Percentiles rank a stretch among this genome's conserved stretches.
These are phyloP conservation scores for Rhodotorula babjevae DNA, from an alignment of 768 basidiomycete genomes.

Conservation along the genomic window DNA sequence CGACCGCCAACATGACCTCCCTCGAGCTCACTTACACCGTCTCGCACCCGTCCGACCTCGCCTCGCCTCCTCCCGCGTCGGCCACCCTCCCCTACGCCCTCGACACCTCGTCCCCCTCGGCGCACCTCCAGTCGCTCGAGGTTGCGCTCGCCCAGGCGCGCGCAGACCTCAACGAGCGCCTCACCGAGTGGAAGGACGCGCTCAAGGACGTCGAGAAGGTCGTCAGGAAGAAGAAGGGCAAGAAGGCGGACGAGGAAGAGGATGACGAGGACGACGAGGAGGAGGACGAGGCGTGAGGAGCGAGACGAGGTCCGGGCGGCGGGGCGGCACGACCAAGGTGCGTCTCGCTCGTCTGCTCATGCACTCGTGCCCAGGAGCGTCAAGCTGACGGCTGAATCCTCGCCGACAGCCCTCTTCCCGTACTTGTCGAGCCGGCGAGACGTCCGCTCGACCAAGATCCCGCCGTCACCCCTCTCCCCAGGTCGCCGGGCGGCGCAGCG, in stretches of 20 bases:
- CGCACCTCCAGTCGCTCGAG: conserved; percentile 32
- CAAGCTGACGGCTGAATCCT: too few relatives aligned
- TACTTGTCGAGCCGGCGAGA: too few relatives aligned
- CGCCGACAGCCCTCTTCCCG: too few relatives aligned
- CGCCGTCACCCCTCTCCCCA: too few relatives aligned
- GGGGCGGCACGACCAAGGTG: background rate
- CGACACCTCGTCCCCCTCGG: background rate
- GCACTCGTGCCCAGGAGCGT: too few relatives aligned
- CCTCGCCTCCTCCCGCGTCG: background rate
- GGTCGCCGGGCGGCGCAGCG: too few relatives aligned
- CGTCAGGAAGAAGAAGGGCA: conserved; percentile 8
- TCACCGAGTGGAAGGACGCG: conserved; percentile 32
- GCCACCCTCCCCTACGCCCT: conserved; percentile 9
- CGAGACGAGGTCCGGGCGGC: too few relatives aligned
- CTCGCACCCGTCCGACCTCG: background rate
- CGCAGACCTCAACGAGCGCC: conserved; percentile 8
- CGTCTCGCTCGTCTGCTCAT: background rate
- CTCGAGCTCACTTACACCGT: background rate
- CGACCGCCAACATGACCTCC: background rate
- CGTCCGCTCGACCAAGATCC: too few relatives aligned
- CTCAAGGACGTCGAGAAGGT: conserved; percentile 21
- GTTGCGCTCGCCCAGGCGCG: conserved; percentile 16
- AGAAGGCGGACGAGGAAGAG: background rate
- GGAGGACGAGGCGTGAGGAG: background rate
- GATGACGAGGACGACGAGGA: conserved; percentile 15